Evolutionary conservation across 352 stramenopile species (phyloP), one percentile per base, ranked within the genome.

Genomic region (Pythium oligandrum): DNA sequence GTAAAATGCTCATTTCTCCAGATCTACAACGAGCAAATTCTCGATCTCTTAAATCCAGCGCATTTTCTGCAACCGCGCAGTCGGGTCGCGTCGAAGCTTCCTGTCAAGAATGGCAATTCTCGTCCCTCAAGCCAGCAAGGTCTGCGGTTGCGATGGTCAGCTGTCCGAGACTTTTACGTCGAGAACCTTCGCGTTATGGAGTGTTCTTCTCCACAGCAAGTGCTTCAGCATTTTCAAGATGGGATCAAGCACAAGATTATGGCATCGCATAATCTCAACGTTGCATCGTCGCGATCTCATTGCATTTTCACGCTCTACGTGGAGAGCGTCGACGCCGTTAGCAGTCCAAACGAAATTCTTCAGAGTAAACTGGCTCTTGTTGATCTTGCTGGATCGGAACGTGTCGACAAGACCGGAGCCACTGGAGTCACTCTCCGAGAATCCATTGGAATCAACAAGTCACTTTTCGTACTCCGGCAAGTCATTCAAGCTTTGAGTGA

Each of bases 371-470:
- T 83, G n/a, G 69, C 69, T 40, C 60, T 83, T 7, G 77, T 86
- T 2, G 77, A 88, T 44, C 64, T 88, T n/a, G 77, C 77, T 1
- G 74, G 77, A 6, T 86, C 75, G 0, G 77, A 88, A 54, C 70
- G 75, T 7, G 63, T 86, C 32, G 66, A 76, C 54, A 80, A 83
- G 59, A 87, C 73, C 0, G 74, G 75, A 4, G 73, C 75, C 4
- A 83, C 68, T 2, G 73, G 70, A 2, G 54, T 80, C 7, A 82
- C 71, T 10, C 56, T 85, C 17, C 69, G 78, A 51, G 74, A 82
- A 47, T 80, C 69, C 1, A 80, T 85, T 36, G 72, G 72, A 12
- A 85, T 85, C 59, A 85, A 85, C 68, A 79, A 82, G 51, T 80
- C 69, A n/a, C 64, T 85, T 5, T 85, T 82, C 32, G 71, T 82